Percentiles rank a stretch among this genome's conserved stretches.
Evolutionary conservation across 169 alveolate genomes (phyloP).

Genomic region (Plasmodium gaboni): DNA sequence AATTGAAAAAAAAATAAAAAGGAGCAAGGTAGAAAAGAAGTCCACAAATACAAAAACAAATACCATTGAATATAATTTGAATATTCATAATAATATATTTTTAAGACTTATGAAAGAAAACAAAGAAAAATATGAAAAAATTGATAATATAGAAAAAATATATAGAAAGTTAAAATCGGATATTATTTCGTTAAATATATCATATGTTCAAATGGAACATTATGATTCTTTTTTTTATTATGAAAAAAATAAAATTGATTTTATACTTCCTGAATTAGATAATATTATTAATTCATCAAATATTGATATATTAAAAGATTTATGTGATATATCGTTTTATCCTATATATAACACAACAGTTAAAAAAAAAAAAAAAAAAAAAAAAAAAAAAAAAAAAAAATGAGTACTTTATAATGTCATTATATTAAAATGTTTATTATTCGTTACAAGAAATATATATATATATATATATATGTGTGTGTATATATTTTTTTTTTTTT

Average conservation of each 20-base stretch:
- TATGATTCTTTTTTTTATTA: slow-evolving; percentile 57
- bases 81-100: slow-evolving; percentile 49
- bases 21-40: slow-evolving; percentile 46
- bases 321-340: slow-evolving; percentile 46
- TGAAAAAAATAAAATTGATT: slow-evolving; percentile 74
- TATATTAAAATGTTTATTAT: background rate
- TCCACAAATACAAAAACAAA: slow-evolving; percentile 14
- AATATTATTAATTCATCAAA: slow-evolving; percentile 48
- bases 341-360: slow-evolving; percentile 62
- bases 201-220: slow-evolving; percentile 65
- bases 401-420: background rate
- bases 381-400: slow-evolving; percentile 1
- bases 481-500: background rate
- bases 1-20: slow-evolving; percentile 38
- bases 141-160: slow-evolving; percentile 28
- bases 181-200: slow-evolving; percentile 47
- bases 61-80: slow-evolving; percentile 4
- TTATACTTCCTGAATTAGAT: slow-evolving; percentile 66
- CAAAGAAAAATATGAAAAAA: slow-evolving; percentile 41
- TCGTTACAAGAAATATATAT: background rate
- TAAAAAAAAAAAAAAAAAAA: slow-evolving; percentile 36
- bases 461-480: background rate
- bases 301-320: slow-evolving; percentile 38
- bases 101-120: slow-evolving; percentile 48
- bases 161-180: slow-evolving; percentile 53